Conservation (phyloP, 768 basidiomycete genomes). For the Amanita jacksonii region DNA sequence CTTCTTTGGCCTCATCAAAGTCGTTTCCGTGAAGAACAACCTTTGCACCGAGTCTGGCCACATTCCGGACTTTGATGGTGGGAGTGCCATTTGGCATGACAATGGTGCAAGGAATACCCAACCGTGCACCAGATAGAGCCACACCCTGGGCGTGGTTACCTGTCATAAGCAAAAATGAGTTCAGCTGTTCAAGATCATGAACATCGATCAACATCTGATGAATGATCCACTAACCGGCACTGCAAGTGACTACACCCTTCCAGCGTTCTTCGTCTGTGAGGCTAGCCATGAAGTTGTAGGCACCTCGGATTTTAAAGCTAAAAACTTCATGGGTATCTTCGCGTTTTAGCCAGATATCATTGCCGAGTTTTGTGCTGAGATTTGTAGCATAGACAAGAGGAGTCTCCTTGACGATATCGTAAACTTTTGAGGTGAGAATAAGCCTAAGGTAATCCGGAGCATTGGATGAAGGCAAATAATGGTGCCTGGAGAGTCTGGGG, state of each 20-base stretch:
- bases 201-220: constrained; percentile 20
- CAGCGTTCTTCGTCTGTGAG: constrained; percentile 83
- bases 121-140: constrained; percentile 82
- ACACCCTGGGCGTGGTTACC: constrained; percentile 99
- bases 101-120: constrained; percentile 93
- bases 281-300: constrained; percentile 97
- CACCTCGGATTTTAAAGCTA: constrained; percentile 97
- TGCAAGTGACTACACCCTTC: constrained; percentile 97
- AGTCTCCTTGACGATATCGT: constrained; percentile 82
- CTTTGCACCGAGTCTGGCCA: constrained; percentile 89
- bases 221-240: constrained; percentile 69
- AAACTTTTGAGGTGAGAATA: constrained; percentile 84
- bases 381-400: constrained; percentile 83
- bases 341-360: constrained; percentile 92
- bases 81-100: constrained; percentile 97
- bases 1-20: constrained; percentile 93
- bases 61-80: constrained; percentile 92
- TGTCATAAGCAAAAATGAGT: constrained; percentile 21
- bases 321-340: constrained; percentile 98
- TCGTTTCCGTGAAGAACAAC: constrained; percentile 87
- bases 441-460: constrained; percentile 85
- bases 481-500: constrained; percentile 58
- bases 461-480: constrained; percentile 49
- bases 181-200: constrained; percentile 21
- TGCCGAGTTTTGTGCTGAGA: constrained; percentile 81